Conservation (phyloP, 192 early-diverging fungal species). For the Allomyces javanicus region DNA sequence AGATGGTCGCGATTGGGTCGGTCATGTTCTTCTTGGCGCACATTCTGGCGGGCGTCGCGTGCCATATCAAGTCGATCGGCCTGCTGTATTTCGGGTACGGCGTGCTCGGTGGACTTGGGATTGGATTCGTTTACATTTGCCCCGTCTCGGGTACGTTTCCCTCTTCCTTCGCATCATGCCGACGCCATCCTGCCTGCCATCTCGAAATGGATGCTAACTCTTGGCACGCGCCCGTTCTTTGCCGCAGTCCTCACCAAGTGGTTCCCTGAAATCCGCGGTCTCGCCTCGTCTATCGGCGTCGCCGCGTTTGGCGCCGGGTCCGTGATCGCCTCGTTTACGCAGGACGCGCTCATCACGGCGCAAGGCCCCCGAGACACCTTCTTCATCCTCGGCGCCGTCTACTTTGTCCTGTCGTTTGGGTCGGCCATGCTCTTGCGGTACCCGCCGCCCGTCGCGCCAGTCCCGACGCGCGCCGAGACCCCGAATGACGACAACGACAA, state of each 20-base stretch:
- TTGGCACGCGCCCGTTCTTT: slow-evolving; percentile 43
- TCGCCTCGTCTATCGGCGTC: too few relatives aligned
- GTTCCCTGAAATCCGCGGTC: too few relatives aligned
- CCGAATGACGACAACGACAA: too few relatives aligned
- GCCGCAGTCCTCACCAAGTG: slow-evolving; percentile 20
- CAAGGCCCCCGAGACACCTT: too few relatives aligned
- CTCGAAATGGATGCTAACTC: slow-evolving; percentile 40
- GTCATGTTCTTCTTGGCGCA: slow-evolving; percentile 28
- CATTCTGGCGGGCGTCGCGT: slow-evolving; percentile 29
- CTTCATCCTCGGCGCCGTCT: too few relatives aligned
- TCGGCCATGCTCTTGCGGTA: slow-evolving; percentile 21
- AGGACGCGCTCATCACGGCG: too few relatives aligned
- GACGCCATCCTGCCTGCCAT: background rate
- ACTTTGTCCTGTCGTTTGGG: too few relatives aligned
- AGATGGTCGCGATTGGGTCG: slow-evolving; percentile 23
- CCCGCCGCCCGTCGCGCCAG: slow-evolving; percentile 20
- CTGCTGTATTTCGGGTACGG: slow-evolving; percentile 45
- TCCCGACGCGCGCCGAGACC: too few relatives aligned
- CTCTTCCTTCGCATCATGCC: slow-evolving; percentile 40
- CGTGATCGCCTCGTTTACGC: too few relatives aligned
- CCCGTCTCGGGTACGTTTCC: slow-evolving; percentile 29
- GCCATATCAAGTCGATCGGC: slow-evolving; percentile 29
- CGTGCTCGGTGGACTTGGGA: slow-evolving; percentile 34
- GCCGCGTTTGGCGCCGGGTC: too few relatives aligned
- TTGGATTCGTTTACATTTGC: slow-evolving; percentile 43